Evolutionary conservation across 495 filamentous ascomycete genomes (phyloP).

Genomic region (Usnea hakonensis): DNA sequence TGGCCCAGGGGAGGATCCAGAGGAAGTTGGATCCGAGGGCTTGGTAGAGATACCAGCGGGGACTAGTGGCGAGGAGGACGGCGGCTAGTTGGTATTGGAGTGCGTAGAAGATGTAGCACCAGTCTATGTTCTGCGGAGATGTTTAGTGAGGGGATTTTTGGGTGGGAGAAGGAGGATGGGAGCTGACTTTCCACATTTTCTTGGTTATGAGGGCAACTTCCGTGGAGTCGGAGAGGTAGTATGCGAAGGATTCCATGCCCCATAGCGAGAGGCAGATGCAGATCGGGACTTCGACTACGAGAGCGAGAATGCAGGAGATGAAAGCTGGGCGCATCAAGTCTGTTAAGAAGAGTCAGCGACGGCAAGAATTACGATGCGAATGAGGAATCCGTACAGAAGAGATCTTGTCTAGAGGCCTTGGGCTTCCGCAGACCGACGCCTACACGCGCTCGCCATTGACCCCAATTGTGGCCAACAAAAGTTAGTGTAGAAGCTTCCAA

Average conservation of each 20-base stretch:
- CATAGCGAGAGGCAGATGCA: slow-evolving; percentile 54
- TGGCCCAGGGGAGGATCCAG: slow-evolving; percentile 65
- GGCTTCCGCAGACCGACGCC: slow-evolving; percentile 33
- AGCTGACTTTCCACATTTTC: slow-evolving; percentile 54
- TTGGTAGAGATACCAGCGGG: slow-evolving; percentile 63
- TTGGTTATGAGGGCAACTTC: slow-evolving; percentile 53
- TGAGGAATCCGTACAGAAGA: slow-evolving; percentile 27
- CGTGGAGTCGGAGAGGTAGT: slow-evolving; percentile 47
- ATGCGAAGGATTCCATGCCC: slow-evolving; percentile 52
- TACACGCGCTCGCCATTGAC: slow-evolving; percentile 42
- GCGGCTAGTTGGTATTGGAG: slow-evolving; percentile 55
- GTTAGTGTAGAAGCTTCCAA: slow-evolving; percentile 57
- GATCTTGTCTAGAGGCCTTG: slow-evolving; percentile 31
- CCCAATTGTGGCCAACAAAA: slow-evolving; percentile 65
- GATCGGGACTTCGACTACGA: slow-evolving; percentile 53
- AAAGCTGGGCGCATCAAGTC: slow-evolving; percentile 49
- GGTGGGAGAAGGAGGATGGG: slow-evolving; percentile 12
- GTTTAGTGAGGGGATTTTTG: neutral
- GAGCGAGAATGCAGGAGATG: slow-evolving; percentile 41
- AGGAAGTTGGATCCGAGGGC: slow-evolving; percentile 55
- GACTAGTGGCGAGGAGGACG: slow-evolving; percentile 56
- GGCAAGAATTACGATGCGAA: neutral
- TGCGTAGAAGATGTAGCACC: slow-evolving; percentile 73
- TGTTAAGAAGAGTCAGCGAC: slow-evolving; percentile 13
- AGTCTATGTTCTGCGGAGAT: slow-evolving; percentile 47